A percentile compares a stretch with the other conserved stretches of the same genome.
Conservation (phyloP, 371 early-diverging fungal genomes). For the Apophysomyces variabilis region DNA sequence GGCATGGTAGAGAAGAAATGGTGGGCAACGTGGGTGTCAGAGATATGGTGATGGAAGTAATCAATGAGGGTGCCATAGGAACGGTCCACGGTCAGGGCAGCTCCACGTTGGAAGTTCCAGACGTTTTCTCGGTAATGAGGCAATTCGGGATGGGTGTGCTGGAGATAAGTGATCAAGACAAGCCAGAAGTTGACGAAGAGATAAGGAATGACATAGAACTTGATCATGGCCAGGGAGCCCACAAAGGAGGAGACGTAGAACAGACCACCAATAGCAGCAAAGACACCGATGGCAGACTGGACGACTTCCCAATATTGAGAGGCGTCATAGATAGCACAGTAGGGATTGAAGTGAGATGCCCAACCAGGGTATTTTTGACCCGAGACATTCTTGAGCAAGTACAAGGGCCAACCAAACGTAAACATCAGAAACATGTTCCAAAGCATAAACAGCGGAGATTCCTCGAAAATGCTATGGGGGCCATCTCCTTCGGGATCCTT, state of each 20-base stretch:
- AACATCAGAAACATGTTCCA: conserved; percentile 67
- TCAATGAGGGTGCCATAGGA: conserved; percentile 81
- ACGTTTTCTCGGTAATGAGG: conserved; percentile 81
- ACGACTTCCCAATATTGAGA: conserved; percentile 66
- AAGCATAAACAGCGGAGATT: conserved; percentile 68
- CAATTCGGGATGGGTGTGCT: conserved; percentile 81
- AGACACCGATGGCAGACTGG: conserved; percentile 75
- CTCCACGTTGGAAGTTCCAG: conserved; percentile 89
- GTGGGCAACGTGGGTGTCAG: conserved; percentile 86
- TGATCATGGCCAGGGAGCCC: conserved; percentile 64
- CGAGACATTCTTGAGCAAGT: conserved; percentile 72
- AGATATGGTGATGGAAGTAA: conserved; percentile 80
- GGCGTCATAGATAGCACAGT: conserved; percentile 77
- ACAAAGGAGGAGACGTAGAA: conserved; percentile 51
- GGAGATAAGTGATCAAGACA: conserved; percentile 86
- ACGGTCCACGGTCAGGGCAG: conserved; percentile 80
- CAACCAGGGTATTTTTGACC: conserved; percentile 74
- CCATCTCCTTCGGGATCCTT: conserved; percentile 48
- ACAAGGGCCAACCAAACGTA: conserved; percentile 84
- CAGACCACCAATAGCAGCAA: conserved; percentile 58
- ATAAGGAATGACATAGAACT: conserved; percentile 86
- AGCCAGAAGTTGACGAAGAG: conserved; percentile 83
- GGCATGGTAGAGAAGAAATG: conserved; percentile 92
- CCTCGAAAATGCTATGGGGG: conserved; percentile 55
- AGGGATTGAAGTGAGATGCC: conserved; percentile 84